Base-by-base conservation (phyloP, 2,329 filamentous ascomycete genomes). In the Fusarium chaquense region DNA sequence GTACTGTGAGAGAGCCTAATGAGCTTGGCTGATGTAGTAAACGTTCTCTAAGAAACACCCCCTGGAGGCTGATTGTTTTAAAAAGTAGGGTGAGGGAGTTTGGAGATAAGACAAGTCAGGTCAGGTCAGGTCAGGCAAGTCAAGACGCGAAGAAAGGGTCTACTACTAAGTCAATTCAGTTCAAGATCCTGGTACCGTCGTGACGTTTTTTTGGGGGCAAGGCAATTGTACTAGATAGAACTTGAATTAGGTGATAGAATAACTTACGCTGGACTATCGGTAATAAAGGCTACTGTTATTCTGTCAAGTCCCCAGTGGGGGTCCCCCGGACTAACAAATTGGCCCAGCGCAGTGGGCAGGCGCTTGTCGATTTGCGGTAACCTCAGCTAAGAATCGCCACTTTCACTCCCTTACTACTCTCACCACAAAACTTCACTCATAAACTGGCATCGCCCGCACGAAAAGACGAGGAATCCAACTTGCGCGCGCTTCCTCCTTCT, bases 321-420 rank as follows among this genome's bases (percentile, higher is more conserved):
- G 54, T 67, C 57, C 47, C 65, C 65, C 65, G 50, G 60, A 59
- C 70, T 58, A 62, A 35, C 49, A 46, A 49, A 18, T 9, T 16
- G 16, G 22, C 60, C 65, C 51, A 59, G 44, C 51, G 54, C 35
- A 62, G 61, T 59, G 64, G 66, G 41, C 68, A 63, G 71, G 40
- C 70, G 69, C 71, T 67, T 73, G 69, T 67, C 69, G 46, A 66
- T 66, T 67, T 62, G 49, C 40, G 51, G 47, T 55, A 58, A 20
- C 36, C n/a, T 38, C 60, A 43, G 28, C 18, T 30, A 36, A 43
- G 26, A 30, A 28, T 45, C 45, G 56, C 54, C 62, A 65, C 54
- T 20, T 33, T 35, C 24, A 50, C n/a, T 63, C 41, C n/a, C 36
- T n/a, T n/a, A 33, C 3, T 20, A 20, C 40, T 40, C 46, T 33